Evolutionary conservation across 2,329 filamentous ascomycete species (phyloP).

Genomic region (Metarhizium anisopliae): DNA sequence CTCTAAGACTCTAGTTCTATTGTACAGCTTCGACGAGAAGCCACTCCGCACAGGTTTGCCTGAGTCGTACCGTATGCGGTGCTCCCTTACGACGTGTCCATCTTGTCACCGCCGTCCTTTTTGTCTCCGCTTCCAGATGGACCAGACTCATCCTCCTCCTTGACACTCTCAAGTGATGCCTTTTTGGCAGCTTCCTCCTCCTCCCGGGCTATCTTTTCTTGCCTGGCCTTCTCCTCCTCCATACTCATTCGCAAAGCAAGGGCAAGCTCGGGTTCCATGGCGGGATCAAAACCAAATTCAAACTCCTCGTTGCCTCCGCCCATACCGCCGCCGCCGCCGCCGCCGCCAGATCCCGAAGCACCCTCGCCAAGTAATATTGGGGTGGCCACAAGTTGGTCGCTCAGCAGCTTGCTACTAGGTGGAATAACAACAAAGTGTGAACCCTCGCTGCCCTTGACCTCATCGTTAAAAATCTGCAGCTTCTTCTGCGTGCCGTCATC

Average conservation of each 20-base stretch:
- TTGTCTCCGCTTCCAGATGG: conserved; percentile 35
- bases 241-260: conserved; percentile 94
- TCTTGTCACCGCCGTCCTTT: conserved; percentile 54
- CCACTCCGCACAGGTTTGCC: conserved; percentile 1
- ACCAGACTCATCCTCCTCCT: conserved; percentile 65
- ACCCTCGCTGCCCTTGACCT: conserved; percentile 83
- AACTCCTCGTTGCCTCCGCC: conserved; percentile 57
- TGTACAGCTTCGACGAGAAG: conserved; percentile 16
- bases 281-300: conserved; percentile 78
- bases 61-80: not conserved
- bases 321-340: conserved; percentile 46
- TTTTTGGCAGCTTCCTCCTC: conserved; percentile 66
- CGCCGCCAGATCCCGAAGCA: conserved; percentile 34
- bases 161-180: conserved; percentile 69
- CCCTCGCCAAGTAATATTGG: conserved; percentile 84
- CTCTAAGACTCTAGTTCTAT: conserved; percentile 1
- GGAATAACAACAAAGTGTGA: conserved; percentile 87
- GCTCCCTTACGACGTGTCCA: conserved; percentile 66
- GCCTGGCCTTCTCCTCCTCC: conserved; percentile 92
- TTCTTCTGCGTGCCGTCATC: conserved; percentile 86
- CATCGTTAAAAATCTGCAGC: conserved; percentile 86
- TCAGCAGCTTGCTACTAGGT: conserved; percentile 83
- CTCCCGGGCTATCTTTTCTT: conserved; percentile 75
- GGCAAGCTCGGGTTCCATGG: conserved; percentile 85
- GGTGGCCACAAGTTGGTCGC: conserved; percentile 81